Evolutionary conservation across 1,284 basidiomycete genomes (phyloP).

Genomic region (Baeospora myosura): DNA sequence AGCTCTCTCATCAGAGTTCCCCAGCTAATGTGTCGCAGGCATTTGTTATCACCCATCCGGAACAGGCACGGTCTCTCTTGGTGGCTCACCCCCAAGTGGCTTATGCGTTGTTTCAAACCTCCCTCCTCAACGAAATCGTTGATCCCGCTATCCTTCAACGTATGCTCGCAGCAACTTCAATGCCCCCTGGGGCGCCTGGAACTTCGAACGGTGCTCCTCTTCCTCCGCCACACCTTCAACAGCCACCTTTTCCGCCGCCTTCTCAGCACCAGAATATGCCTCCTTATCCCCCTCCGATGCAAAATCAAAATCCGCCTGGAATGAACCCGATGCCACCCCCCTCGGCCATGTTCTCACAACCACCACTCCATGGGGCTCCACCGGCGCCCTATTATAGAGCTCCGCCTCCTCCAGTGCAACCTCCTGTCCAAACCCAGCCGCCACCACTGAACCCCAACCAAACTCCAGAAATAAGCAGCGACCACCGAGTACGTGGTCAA

Average conservation of each 20-base stretch:
- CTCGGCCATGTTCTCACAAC: too few species aligned
- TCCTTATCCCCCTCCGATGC: too few species aligned
- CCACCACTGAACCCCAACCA: too few species aligned
- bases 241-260: constrained; percentile 29
- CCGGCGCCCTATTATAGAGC: too few species aligned
- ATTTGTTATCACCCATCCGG: constrained; percentile 86
- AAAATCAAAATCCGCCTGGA: too few species aligned
- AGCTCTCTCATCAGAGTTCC: background rate
- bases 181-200: constrained; percentile 21
- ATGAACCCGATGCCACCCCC: too few species aligned
- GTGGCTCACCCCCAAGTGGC: constrained; percentile 86
- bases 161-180: constrained; percentile 48
- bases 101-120: constrained; percentile 94
- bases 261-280: too few species aligned
- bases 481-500: too few species aligned
- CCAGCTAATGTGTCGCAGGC: constrained; percentile 43
- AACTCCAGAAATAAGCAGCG: too few species aligned
- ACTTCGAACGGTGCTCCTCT: constrained; percentile 26
- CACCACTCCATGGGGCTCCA: too few species aligned
- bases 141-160: constrained; percentile 77
- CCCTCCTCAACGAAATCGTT: constrained; percentile 92
- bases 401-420: too few species aligned
- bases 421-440: too few species aligned
- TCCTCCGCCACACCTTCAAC: constrained; percentile 30
- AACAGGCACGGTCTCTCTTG: constrained; percentile 80